phyloP scores from a whole-genome alignment of 2,329 filamentous ascomycete species.

The Exophiala sp. region DNA sequence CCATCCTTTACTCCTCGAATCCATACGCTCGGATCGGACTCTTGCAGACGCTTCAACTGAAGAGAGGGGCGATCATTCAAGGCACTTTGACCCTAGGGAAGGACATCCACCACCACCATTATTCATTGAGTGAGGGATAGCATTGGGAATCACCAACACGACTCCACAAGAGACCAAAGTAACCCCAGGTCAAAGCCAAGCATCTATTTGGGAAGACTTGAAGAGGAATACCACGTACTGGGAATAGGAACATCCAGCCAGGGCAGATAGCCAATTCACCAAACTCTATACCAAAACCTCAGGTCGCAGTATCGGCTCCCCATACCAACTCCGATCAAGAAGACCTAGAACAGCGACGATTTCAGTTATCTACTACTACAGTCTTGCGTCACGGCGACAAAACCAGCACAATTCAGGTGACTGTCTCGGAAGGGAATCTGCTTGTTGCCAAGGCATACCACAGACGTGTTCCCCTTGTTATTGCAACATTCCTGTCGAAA shows the following conservation, averaged over 20 bases:
- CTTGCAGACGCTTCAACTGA: slow-evolving; percentile 1
- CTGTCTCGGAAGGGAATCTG: slow-evolving; percentile 11
- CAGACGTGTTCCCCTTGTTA: slow-evolving; percentile 21
- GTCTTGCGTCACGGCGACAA: slow-evolving; percentile 7
- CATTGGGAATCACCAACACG: too few relatives aligned
- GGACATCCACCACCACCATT: background rate
- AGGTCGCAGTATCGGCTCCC: background rate
- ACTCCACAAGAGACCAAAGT: background rate
- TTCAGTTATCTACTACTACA: slow-evolving; percentile 2
- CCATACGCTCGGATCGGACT: slow-evolving; percentile 18
- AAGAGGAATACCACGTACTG: background rate
- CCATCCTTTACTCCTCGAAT: slow-evolving; percentile 9
- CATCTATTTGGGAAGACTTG: background rate
- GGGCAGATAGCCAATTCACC: background rate
- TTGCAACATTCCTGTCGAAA: slow-evolving; percentile 13
- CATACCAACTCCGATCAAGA: background rate
- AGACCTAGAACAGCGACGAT: slow-evolving; percentile 10
- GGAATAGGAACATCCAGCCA: background rate
- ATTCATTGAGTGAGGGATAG: background rate
- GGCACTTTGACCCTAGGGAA: slow-evolving; percentile 5
- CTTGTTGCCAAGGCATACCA: slow-evolving; percentile 24
- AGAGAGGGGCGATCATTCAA: background rate
- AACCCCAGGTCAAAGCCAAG: background rate
- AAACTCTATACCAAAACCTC: background rate
- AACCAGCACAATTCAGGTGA: slow-evolving; percentile 2